Base-by-base conservation (phyloP, 176 grass and related monocot genomes). In the Otatea glauca region DNA sequence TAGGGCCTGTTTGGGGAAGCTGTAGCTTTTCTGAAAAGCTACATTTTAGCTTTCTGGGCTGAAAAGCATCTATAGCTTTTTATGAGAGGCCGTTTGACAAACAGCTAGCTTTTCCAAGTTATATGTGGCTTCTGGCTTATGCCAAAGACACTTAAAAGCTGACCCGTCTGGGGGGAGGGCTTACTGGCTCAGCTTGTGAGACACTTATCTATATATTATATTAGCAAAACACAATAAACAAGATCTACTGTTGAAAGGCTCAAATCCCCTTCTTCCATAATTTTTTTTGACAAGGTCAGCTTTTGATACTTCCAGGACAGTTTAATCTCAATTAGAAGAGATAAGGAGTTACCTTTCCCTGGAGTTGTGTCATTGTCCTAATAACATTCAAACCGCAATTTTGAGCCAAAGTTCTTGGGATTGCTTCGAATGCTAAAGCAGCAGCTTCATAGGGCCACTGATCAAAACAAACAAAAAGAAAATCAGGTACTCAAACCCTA, bases 401-500 rank as follows among this genome's bases (percentile, higher is more conserved):
- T 69, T 99, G 96, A 63, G 94, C 89, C 55, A 99, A 75, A 62
- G 96, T 99, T 90, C 96, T 89, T 27, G 96, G 97, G 68, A 99
- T 99, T 12, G 96, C 93, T 79, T 99, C 96, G 39, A 99, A 99
- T 78, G 96, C 96, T 80, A 99, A 62, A 66, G 93, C 96, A 88
- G 96, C 96, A 75, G 96, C 96, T 94, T 99, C 96, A 91, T 99
- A 99, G 27, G 96, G 96, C 96, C 93, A 99, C 93, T 99, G 87
- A 51, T 62, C 49, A 66, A 90, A 81, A 77, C 13, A 93, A 72
- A 90, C n/a, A 83, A 81, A 29, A 83, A 53, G n/a, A 25, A 76
- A 23, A 86, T 86, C 16, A 90, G 44, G 38, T 13, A 80, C 17
- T 24, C 24, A 35, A 77, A 25, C 9, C 20, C 41, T 38, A 66